A percentile compares a stretch with the other conserved stretches of the same genome.
Evolutionary conservation across 1,139 yeast species (phyloP).

Genomic region (Scheffersomyces cryptocercus): DNA sequence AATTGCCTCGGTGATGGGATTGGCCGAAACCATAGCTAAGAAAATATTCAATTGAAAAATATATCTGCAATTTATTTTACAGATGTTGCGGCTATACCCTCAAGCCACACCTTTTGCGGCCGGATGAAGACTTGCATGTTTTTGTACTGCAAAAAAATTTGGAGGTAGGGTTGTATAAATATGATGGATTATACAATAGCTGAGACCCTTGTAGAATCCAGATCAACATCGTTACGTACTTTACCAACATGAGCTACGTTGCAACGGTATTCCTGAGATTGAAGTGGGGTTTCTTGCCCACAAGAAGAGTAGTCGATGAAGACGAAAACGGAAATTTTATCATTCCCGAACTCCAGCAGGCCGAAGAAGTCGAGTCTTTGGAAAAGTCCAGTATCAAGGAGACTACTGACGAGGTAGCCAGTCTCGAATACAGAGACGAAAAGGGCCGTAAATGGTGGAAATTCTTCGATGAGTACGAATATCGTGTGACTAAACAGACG

Average conservation of each 20-base stretch:
- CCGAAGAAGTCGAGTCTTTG: neutral
- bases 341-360: neutral
- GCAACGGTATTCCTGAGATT: constrained; percentile 25
- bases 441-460: constrained; percentile 64
- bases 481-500: constrained; percentile 41
- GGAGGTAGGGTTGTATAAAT: too few species aligned
- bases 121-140: too few species aligned
- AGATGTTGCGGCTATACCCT: too few species aligned
- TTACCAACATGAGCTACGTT: neutral
- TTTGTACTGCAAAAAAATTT: too few species aligned
- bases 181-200: too few species aligned
- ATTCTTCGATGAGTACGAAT: constrained; percentile 63
- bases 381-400: constrained; percentile 5
- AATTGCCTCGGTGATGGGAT: too few species aligned
- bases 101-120: too few species aligned
- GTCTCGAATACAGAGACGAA: constrained; percentile 58
- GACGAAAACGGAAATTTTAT: constrained; percentile 17
- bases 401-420: neutral
- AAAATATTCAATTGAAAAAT: too few species aligned
- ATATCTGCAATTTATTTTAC: too few species aligned
- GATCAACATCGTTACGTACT: neutral
- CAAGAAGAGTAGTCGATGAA: constrained; percentile 46
- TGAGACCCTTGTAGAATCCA: too few species aligned
- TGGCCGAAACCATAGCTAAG: too few species aligned
- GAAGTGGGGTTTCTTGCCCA: constrained; percentile 54